Percentiles rank a stretch among this genome's conserved stretches.
phyloP scores from a whole-genome alignment of 495 filamentous ascomycete genomes.

The Polyplosphaeria fusca region DNA sequence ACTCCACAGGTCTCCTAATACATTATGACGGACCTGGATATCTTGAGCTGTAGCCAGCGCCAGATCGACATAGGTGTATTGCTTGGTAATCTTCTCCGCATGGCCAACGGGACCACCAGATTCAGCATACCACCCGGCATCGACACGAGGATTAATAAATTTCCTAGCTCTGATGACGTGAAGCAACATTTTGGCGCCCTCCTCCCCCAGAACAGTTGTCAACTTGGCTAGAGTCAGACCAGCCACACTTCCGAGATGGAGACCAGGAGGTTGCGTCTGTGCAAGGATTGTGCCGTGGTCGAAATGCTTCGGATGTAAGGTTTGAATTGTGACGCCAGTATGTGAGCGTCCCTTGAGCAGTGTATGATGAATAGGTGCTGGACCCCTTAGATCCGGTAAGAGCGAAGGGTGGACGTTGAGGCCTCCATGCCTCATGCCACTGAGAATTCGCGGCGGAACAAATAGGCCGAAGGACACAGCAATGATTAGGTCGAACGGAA shows the following conservation, averaged over 20 bases:
- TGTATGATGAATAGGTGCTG: slow-evolving; percentile 68
- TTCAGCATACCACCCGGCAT: slow-evolving; percentile 23
- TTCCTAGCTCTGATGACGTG: slow-evolving; percentile 46
- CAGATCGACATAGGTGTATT: slow-evolving; percentile 50
- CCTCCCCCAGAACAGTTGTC: slow-evolving; percentile 44
- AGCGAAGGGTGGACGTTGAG: slow-evolving; percentile 94
- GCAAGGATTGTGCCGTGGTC: slow-evolving; percentile 73
- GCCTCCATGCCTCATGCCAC: slow-evolving; percentile 70
- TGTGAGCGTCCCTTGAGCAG: slow-evolving; percentile 55
- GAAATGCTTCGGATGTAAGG: slow-evolving; percentile 68
- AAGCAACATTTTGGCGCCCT: slow-evolving; percentile 37
- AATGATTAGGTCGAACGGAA: slow-evolving; percentile 73
- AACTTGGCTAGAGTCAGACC: slow-evolving; percentile 38
- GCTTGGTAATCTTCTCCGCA: slow-evolving; percentile 23
- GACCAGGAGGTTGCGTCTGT: slow-evolving; percentile 58
- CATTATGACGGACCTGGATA: slow-evolving; percentile 49
- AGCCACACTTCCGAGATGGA: slow-evolving; percentile 45
- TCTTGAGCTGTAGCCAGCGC: slow-evolving; percentile 47
- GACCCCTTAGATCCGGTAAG: slow-evolving; percentile 74
- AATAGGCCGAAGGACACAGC: slow-evolving; percentile 96
- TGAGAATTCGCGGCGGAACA: slow-evolving; percentile 73
- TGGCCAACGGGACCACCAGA: slow-evolving; percentile 7
- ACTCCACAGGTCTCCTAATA: slow-evolving; percentile 55
- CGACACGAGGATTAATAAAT: slow-evolving; percentile 51
- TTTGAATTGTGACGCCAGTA: slow-evolving; percentile 81